A percentile compares a stretch with the other conserved stretches of the same genome.
These are phyloP conservation scores for Xylariaceae sp. DNA, from an alignment of 2,329 filamentous ascomycete species.

Conservation along the genomic window DNA sequence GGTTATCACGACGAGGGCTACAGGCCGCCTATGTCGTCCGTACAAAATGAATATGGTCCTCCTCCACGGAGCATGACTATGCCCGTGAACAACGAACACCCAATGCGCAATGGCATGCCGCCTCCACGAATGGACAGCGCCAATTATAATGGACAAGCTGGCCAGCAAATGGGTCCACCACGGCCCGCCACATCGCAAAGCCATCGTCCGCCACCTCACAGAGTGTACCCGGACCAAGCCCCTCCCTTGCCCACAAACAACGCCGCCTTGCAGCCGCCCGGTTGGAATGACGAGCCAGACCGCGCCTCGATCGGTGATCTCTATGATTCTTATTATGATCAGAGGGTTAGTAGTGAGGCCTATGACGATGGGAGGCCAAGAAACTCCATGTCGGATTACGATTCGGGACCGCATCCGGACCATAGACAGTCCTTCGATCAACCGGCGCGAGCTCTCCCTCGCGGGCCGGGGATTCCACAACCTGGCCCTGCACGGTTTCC, in stretches of 20 bases:
- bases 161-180: slow-evolving; percentile 41
- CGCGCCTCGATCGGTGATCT: slow-evolving; percentile 43
- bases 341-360: slow-evolving; percentile 26
- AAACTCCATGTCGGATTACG: slow-evolving; percentile 39
- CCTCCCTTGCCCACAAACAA: slow-evolving; percentile 31
- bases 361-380: slow-evolving; percentile 27
- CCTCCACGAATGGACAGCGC: slow-evolving; percentile 39
- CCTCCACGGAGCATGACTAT: slow-evolving; percentile 58
- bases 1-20: slow-evolving; percentile 36
- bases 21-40: slow-evolving; percentile 32
- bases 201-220: slow-evolving; percentile 47
- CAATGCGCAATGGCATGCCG: slow-evolving; percentile 31
- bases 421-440: slow-evolving; percentile 43
- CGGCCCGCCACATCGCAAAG: slow-evolving; percentile 52
- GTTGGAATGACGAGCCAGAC: slow-evolving; percentile 33
- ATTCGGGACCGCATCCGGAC: slow-evolving; percentile 33
- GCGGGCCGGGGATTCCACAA: slow-evolving; percentile 33
- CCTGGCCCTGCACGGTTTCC: slow-evolving; percentile 46
- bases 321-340: slow-evolving; percentile 51
- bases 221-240: slow-evolving; percentile 44
- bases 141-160: slow-evolving; percentile 41
- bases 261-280: slow-evolving; percentile 29
- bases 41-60: slow-evolving; percentile 41
- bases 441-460: slow-evolving; percentile 35
- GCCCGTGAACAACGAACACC: slow-evolving; percentile 42